phyloP scores from a whole-genome alignment of 805 yeast species.

The Monosporozyma siamensis region DNA sequence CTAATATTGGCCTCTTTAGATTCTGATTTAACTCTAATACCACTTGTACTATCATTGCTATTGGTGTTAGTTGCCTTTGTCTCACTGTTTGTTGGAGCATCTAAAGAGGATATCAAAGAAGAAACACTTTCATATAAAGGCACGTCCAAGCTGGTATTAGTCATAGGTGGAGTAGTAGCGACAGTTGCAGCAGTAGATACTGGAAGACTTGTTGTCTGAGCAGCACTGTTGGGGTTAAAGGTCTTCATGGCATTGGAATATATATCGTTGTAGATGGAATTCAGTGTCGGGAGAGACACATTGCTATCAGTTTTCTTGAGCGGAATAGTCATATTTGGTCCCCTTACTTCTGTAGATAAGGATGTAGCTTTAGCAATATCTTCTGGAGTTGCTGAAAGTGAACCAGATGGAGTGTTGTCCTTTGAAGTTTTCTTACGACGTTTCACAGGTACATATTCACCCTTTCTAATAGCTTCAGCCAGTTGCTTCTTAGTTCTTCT shows the following conservation, averaged over 20 bases:
- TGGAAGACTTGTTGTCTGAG: background rate
- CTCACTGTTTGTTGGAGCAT: slow-evolving; percentile 3
- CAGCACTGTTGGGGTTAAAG: background rate
- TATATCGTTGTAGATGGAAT: background rate
- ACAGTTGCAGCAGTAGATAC: background rate
- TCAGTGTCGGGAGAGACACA: background rate
- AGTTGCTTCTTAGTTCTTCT: slow-evolving; percentile 31
- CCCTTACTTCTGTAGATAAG: too few relatives aligned
- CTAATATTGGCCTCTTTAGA: too few relatives aligned
- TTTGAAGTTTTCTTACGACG: slow-evolving; percentile 1
- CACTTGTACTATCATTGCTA: background rate
- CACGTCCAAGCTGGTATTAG: background rate
- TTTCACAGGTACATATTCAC: slow-evolving; percentile 13
- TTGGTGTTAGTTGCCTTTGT: background rate
- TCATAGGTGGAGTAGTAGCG: background rate
- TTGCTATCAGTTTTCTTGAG: background rate
- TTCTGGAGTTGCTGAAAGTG: background rate
- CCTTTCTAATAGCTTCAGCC: slow-evolving; percentile 19
- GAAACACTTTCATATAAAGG: slow-evolving; percentile 12
- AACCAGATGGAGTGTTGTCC: background rate
- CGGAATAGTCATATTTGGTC: too few relatives aligned
- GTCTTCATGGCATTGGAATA: background rate
- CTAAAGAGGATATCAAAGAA: slow-evolving; percentile 14
- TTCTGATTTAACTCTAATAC: background rate
- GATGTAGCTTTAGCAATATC: too few relatives aligned